Percentiles rank a stretch among this genome's conserved stretches.
Conservation (phyloP, 345 rosid genomes). For the Citropsis articulata region DNA sequence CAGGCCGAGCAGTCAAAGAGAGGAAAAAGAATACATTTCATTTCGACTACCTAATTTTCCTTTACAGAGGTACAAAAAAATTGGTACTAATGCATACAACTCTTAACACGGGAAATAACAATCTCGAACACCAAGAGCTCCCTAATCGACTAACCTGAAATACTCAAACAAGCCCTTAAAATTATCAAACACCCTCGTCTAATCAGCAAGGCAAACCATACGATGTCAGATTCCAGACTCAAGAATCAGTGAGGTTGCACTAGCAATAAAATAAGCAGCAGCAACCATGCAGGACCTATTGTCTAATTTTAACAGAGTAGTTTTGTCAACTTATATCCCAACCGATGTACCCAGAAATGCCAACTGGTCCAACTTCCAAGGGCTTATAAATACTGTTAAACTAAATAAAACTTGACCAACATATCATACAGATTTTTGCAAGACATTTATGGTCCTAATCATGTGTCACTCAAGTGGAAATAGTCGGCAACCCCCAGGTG, state of each 20-base stretch:
- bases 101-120: constrained; percentile 6
- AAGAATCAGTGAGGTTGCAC: constrained; percentile 3
- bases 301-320: constrained; percentile 14
- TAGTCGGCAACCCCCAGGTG: constrained; percentile 55
- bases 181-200: constrained; percentile 12
- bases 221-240: neutral
- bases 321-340: constrained; percentile 15
- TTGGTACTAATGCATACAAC: constrained; percentile 13
- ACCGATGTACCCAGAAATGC: neutral
- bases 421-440: constrained; percentile 12
- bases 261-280: constrained; percentile 25
- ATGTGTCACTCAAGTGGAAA: constrained; percentile 43
- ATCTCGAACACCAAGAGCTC: constrained; percentile 24
- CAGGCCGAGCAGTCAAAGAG: neutral
- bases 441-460: constrained; percentile 14
- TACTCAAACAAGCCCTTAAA: constrained; percentile 16
- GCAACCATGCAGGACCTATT: constrained; percentile 24
- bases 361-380: neutral
- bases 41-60: constrained; percentile 26
- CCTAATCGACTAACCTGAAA: constrained; percentile 14
- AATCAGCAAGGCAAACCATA: neutral
- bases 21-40: neutral
- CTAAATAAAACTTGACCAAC: neutral
- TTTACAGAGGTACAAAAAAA: constrained; percentile 19
- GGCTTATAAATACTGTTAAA: constrained; percentile 3